phyloP scores from a whole-genome alignment of 2,329 filamentous ascomycete genomes.

The Venturia pyrina region DNA sequence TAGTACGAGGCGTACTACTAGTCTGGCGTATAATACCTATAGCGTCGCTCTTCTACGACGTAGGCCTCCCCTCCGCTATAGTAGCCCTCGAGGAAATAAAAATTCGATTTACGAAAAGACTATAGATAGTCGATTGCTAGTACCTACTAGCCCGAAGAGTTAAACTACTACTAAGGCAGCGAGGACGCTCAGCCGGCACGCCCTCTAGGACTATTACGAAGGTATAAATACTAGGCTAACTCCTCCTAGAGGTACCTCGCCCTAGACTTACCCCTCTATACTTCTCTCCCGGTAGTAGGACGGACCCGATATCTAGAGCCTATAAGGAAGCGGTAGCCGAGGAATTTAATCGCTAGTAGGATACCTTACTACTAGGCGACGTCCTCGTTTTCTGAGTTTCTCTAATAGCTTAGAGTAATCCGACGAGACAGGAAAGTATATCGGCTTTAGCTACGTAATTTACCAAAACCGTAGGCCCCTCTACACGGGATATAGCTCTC shows the following conservation, averaged over 20 bases:
- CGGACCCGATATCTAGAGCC: no score
- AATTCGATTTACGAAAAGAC: background rate
- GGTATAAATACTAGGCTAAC: background rate
- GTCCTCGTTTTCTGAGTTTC: no score
- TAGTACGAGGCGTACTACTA: background rate
- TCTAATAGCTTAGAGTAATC: no score
- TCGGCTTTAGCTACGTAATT: no score
- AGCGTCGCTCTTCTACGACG: background rate
- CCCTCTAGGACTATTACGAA: background rate
- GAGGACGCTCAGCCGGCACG: background rate
- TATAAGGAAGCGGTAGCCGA: no score
- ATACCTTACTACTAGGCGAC: no score
- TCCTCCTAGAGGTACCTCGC: background rate
- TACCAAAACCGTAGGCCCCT: no score
- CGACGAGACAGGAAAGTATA: no score
- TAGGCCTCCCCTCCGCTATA: background rate
- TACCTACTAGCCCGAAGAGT: background rate
- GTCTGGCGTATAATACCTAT: background rate
- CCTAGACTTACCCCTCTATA: background rate
- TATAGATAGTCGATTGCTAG: background rate
- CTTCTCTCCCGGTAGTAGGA: no score
- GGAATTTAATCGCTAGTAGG: no score
- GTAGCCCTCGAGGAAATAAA: background rate
- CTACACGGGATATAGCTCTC: no score
- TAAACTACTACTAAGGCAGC: background rate